Evolutionary conservation across 2,329 filamentous ascomycete species (phyloP).

Genomic region (Orbilia javanica): DNA sequence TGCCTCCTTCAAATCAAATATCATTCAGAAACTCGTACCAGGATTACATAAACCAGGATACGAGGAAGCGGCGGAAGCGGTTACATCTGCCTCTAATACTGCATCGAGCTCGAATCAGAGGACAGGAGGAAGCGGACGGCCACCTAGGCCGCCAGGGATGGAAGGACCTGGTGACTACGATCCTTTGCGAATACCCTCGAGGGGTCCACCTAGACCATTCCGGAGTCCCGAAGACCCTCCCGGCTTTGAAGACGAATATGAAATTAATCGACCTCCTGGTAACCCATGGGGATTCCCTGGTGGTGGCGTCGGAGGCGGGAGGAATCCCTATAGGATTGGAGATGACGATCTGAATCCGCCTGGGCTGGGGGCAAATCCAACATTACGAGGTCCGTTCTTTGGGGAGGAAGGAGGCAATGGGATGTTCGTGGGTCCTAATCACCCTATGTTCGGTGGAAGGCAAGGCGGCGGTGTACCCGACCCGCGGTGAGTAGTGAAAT

Average conservation of each 20-base stretch:
- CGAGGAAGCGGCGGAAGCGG: slow-evolving; percentile 69
- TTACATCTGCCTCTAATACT: slow-evolving; percentile 35
- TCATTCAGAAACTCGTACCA: slow-evolving; percentile 87
- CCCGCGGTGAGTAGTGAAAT: slow-evolving; percentile 23
- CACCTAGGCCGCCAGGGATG: slow-evolving; percentile 42
- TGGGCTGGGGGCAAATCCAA: slow-evolving; percentile 86
- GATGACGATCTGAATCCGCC: slow-evolving; percentile 89
- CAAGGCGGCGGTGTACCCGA: slow-evolving; percentile 65
- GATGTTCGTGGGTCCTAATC: slow-evolving; percentile 97
- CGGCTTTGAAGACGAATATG: slow-evolving; percentile 92
- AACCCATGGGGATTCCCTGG: slow-evolving; percentile 65
- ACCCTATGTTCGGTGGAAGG: slow-evolving; percentile 80
- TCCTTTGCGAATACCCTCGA: slow-evolving; percentile 65
- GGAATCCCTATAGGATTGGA: slow-evolving; percentile 78
- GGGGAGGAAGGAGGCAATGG: slow-evolving; percentile 73
- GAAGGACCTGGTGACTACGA: slow-evolving; percentile 66
- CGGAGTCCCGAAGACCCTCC: slow-evolving; percentile 78
- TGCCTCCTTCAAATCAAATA: slow-evolving; percentile 78
- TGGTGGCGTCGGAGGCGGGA: slow-evolving; percentile 66
- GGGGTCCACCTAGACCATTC: slow-evolving; percentile 75
- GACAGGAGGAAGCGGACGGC: slow-evolving; percentile 11
- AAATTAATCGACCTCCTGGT: slow-evolving; percentile 78
- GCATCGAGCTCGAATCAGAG: slow-evolving; percentile 26
- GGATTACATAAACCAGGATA: slow-evolving; percentile 82
- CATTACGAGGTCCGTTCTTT: slow-evolving; percentile 76